Percentiles rank a stretch among this genome's conserved stretches.
Conservation (phyloP, 768 basidiomycete species). For the Russula abietina region DNA sequence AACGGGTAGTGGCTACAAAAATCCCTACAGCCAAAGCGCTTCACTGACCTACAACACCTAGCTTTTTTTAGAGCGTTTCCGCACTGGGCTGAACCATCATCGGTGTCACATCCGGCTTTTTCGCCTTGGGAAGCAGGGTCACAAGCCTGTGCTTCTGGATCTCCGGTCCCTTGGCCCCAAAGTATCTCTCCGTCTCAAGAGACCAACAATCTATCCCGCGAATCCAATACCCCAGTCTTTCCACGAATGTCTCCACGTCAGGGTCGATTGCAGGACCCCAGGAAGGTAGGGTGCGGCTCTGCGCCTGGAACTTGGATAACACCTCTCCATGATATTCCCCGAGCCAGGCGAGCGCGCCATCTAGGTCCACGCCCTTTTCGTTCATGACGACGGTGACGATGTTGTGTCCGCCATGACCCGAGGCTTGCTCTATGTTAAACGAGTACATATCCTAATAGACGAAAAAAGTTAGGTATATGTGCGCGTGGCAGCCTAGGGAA, state of each 20-base stretch:
- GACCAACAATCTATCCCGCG: constrained; percentile 70
- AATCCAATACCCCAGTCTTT: constrained; percentile 66
- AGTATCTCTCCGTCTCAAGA: constrained; percentile 63
- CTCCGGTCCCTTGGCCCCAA: constrained; percentile 49
- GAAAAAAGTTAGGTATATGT: constrained; percentile 16
- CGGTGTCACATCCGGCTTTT: constrained; percentile 6
- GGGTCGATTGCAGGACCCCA: constrained; percentile 57
- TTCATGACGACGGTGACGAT: constrained; percentile 68
- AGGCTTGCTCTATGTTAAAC: constrained; percentile 69
- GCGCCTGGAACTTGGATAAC: constrained; percentile 40
- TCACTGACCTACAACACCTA: not conserved
- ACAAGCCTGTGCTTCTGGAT: constrained; percentile 41
- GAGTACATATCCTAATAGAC: constrained; percentile 60
- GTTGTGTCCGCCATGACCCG: constrained; percentile 58
- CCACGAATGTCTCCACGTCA: constrained; percentile 52
- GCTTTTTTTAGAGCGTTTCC: not conserved
- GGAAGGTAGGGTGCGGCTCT: constrained; percentile 44
- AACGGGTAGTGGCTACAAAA: no score
- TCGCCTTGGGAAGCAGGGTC: constrained; percentile 8
- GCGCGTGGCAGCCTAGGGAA: not conserved
- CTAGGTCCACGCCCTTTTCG: constrained; percentile 49
- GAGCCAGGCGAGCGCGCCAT: constrained; percentile 58
- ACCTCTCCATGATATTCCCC: constrained; percentile 51
- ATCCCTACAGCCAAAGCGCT: not conserved
- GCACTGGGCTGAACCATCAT: constrained; percentile 9